Evolutionary conservation across 352 stramenopile genomes (phyloP).

Genomic region (Globisporangium nodosum): DNA sequence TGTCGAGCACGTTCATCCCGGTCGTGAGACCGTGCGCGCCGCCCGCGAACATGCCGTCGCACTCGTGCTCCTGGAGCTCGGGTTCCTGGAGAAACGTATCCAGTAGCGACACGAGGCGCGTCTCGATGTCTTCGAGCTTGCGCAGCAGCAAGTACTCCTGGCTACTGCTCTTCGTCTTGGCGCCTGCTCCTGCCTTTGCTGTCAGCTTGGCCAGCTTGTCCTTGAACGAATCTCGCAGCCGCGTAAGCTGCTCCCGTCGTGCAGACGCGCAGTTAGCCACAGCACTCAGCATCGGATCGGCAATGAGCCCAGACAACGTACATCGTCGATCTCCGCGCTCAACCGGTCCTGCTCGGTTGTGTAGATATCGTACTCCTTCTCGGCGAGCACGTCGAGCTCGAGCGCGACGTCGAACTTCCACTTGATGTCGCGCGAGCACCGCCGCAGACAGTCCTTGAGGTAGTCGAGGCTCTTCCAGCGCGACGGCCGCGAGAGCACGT

Average conservation of each 20-base stretch:
- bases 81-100: conserved; percentile 56
- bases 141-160: conserved; percentile 52
- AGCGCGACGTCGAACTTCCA: conserved; percentile 71
- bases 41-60: conserved; percentile 31
- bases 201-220: conserved; percentile 38
- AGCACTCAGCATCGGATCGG: neutral
- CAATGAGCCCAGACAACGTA: conserved; percentile 3
- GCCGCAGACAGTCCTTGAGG: conserved; percentile 68
- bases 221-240: conserved; percentile 65
- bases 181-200: neutral
- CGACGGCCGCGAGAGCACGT: conserved; percentile 45
- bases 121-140: conserved; percentile 82
- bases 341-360: conserved; percentile 37
- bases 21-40: conserved; percentile 17
- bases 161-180: conserved; percentile 17
- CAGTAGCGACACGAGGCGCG: conserved; percentile 46
- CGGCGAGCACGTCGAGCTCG: conserved; percentile 67
- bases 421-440: conserved; percentile 69
- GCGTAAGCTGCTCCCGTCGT: conserved; percentile 27
- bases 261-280: neutral
- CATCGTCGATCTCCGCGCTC: conserved; percentile 77
- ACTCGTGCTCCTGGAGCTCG: conserved; percentile 43
- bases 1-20: conserved; percentile 81
- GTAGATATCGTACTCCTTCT: conserved; percentile 50
- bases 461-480: conserved; percentile 81